These are phyloP conservation scores for Pistacia integerrima DNA, from an alignment of 345 rosid genomes.

Conservation along the genomic window DNA sequence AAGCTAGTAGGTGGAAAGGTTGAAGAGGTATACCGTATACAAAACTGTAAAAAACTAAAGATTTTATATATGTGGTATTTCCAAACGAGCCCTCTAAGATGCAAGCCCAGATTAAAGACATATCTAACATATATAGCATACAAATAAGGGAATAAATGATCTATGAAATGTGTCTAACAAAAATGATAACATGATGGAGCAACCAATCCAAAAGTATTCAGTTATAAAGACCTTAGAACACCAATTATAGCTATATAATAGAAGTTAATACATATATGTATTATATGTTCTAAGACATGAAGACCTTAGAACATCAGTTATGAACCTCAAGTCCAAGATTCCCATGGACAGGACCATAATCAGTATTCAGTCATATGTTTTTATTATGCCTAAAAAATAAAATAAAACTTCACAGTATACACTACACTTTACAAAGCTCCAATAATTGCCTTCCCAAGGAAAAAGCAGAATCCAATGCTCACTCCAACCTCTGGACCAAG, in stretches of 20 bases:
- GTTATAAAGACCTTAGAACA: no score
- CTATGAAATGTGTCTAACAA: not conserved
- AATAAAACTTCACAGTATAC: slow-evolving; percentile 14
- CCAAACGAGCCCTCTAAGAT: not conserved
- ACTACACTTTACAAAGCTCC: slow-evolving; percentile 90
- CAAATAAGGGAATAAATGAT: not conserved
- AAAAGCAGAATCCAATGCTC: slow-evolving; percentile 98
- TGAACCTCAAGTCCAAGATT: slow-evolving; percentile 4
- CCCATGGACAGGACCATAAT: slow-evolving; percentile 5
- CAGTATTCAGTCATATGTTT: not conserved
- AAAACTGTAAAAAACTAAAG: not conserved
- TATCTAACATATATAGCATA: not conserved
- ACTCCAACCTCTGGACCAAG: slow-evolving; percentile 99
- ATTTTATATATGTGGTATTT: not conserved
- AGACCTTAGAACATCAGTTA: slow-evolving; percentile 1
- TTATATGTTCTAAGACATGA: not conserved
- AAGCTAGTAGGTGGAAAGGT: not conserved
- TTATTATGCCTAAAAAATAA: not conserved
- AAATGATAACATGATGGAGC: not conserved
- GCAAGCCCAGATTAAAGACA: not conserved
- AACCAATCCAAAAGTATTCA: not conserved
- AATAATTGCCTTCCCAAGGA: slow-evolving; percentile 98
- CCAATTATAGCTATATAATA: no score
- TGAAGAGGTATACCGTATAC: not conserved
- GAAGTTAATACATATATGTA: no score